Evolutionary conservation across 208 protist species (phyloP).

Genomic region (Trypanosoma cruzi): DNA sequence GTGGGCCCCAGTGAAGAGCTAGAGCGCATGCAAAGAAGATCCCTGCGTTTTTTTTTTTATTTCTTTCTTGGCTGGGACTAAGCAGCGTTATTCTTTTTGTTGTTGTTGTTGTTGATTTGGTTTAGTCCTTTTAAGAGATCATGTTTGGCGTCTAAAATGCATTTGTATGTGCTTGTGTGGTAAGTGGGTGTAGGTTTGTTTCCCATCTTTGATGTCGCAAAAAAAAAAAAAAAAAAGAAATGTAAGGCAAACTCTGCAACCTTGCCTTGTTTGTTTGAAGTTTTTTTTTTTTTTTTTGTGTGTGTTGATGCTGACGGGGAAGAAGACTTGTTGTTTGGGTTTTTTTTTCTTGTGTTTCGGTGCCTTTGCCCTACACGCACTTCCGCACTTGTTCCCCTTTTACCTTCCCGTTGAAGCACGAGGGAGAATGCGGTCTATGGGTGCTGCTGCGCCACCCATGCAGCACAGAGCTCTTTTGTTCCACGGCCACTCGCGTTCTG

Average conservation of each 20-base stretch:
- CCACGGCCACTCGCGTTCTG: slow-evolving; percentile 17
- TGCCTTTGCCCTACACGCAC: slow-evolving; percentile 5
- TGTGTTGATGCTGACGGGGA: background rate
- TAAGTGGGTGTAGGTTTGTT: background rate
- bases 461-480: slow-evolving; percentile 15
- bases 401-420: background rate
- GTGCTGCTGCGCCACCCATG: slow-evolving; percentile 10
- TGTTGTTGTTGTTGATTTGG: too few relatives aligned
- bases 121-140: too few relatives aligned
- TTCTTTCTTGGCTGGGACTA: background rate
- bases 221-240: background rate
- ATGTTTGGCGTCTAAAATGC: slow-evolving; percentile 3
- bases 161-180: slow-evolving; percentile 21
- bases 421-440: background rate
- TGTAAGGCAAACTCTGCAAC: background rate
- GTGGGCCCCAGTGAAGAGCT: slow-evolving; percentile 80
- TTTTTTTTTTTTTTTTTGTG: background rate
- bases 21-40: background rate
- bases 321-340: slow-evolving; percentile 6
- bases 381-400: background rate
- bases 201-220: background rate
- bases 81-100: too few relatives aligned
- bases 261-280: background rate
- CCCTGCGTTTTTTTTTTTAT: slow-evolving; percentile 4
- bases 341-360: slow-evolving; percentile 18